Base-by-base conservation (phyloP, 1,139 yeast species). In the Saccharomycopsis hybrid region DNA sequence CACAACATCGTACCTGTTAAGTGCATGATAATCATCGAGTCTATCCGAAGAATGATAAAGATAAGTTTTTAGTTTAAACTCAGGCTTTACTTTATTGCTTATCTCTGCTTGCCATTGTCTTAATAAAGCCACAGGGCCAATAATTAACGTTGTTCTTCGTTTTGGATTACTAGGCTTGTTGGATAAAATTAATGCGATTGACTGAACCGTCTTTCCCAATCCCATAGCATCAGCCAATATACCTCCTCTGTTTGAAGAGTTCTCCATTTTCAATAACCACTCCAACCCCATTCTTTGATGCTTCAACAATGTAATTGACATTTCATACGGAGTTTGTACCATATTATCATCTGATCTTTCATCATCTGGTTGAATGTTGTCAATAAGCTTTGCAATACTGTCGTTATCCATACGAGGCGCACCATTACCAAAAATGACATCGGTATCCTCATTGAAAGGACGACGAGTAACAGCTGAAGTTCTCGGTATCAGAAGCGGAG, bases 221-320 rank as follows among this genome's bases (percentile, higher is more conserved):
- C 96, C 97, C 97, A 89, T 89, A 68, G 86, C 96, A 67, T 89
- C 97, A 0, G 96, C 96, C 40, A 89, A 67, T 32, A 89, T 74
- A 2, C 96, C 96, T 30, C 97, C 97, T 55, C 74, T 74, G 48
- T 70, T 72, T 41, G 62, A 61, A 25, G 53, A 44, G n/a, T 71
- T 67, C 59, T 88, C 96, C 73, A 77, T 80, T 38, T 82, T 72
- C 44, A 76, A 60, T 57, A 92, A 68, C 97, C 97, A 92, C 2
- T 82, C 75, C 31, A 92, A 71, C 1, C 97, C 97, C 54, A 83
- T 71, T 50, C 88, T 73, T 66, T 92, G 98, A 68, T 92, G 97
- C 57, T 82, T 86, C 63, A 89, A 67, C 29, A 88, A 69, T 40
- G 76, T 75, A 5, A 88, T 76, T 3, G 80, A 69, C 59, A 92